Base-by-base conservation (phyloP, 177 flowering plant species). In the Vitis hybrid region DNA sequence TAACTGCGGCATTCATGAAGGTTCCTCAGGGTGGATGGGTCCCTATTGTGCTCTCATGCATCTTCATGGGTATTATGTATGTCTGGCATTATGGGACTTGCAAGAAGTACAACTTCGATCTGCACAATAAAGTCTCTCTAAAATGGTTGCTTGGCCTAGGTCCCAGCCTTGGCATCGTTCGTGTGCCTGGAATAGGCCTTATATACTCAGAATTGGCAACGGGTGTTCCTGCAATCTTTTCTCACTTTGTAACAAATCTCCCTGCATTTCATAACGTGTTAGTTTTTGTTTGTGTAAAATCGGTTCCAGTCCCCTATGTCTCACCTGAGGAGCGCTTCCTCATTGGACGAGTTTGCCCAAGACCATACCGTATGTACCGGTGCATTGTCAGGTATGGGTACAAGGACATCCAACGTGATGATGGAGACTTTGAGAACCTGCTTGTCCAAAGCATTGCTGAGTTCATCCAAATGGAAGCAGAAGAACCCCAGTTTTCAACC, bases 1-100 rank as follows among this genome's bases (percentile, higher is more conserved):
- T 93, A 28, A 79, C 91, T 44, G 81, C 97, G 15, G 91, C 97
- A 64, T 51, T 89, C 11, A 84, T 70, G 3, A 91, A 93, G 80
- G 89, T 93, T 44, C 85, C 94, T 49, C 91, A 91, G 70, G 98
- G 97, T 69, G 98, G 98, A 54, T 93, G 97, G 97, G 88, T 89
- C 8, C 91, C 98, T 19, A 73, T 91, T 59, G 87, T 84, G 60
- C 89, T 93, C 28, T 77, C 97, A 11, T 51, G 72, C 79, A 62
- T 91, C 56, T 85, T 91, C 62, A 83, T 91, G 91, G 18, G 76
- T 20, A 72, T 90, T 44, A 93, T 93, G 98, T 89, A 73, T 69
- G 72, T 89, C 28, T 93, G 98, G 98, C 89, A 93, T 74, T 93
- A 89, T 70, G 98, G 97, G 51, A 89, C 92, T 50, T 84, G 97